Evolutionary conservation across 1,284 basidiomycete species (phyloP).

Genomic region (Puccinia novopanici): DNA sequence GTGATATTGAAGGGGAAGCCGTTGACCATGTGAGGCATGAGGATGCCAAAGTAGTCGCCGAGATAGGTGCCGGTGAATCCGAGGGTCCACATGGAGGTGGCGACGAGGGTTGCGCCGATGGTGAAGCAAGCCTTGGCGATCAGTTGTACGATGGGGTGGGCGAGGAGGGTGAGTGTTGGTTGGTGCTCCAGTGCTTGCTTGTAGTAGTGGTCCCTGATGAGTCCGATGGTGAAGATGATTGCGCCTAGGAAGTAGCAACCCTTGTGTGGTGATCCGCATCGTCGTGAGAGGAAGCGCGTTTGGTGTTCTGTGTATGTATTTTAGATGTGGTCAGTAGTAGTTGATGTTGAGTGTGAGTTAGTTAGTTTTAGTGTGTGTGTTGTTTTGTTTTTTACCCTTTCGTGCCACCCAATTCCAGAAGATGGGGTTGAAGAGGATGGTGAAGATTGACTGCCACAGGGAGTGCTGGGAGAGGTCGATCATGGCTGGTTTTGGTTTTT

Average conservation of each 20-base stretch:
- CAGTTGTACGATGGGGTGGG: neutral
- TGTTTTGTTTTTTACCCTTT: too few relatives aligned
- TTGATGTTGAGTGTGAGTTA: neutral
- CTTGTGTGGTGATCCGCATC: slow-evolving; percentile 55
- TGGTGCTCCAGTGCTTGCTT: slow-evolving; percentile 36
- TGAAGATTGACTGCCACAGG: slow-evolving; percentile 6
- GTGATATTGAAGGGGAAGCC: slow-evolving; percentile 59
- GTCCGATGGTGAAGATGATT: slow-evolving; percentile 56
- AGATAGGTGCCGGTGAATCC: slow-evolving; percentile 60
- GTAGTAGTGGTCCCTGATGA: slow-evolving; percentile 54
- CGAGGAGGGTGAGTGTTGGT: neutral
- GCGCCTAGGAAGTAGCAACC: slow-evolving; percentile 59
- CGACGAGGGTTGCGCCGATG: slow-evolving; percentile 56
- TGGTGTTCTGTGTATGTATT: slow-evolving; percentile 54
- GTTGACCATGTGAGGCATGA: slow-evolving; percentile 59
- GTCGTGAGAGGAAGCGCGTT: slow-evolving; percentile 57
- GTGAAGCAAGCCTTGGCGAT: slow-evolving; percentile 52
- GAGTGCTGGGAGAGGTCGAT: slow-evolving; percentile 40
- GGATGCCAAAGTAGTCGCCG: slow-evolving; percentile 60
- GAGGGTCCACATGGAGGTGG: slow-evolving; percentile 58
- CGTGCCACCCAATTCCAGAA: slow-evolving; percentile 50
- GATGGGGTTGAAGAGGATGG: slow-evolving; percentile 48
- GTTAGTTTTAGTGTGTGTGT: too few relatives aligned
- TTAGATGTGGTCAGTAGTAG: neutral
- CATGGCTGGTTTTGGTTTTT: too few relatives aligned